Evolutionary conservation across 2,329 filamentous ascomycete species (phyloP).

Genomic region (Lojkania enalia): DNA sequence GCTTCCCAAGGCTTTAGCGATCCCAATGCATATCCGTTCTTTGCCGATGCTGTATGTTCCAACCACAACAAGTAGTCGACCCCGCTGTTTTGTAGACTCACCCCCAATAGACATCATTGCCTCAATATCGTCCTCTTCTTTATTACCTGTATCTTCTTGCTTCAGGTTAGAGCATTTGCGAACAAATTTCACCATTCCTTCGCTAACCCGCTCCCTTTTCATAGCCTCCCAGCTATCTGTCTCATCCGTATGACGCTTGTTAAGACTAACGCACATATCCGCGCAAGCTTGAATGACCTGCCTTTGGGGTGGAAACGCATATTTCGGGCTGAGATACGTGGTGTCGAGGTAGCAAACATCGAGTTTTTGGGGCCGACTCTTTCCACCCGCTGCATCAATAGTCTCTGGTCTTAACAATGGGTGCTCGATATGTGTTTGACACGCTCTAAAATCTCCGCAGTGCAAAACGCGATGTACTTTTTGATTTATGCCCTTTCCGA

Average conservation of each 20-base stretch:
- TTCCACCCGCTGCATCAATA: conserved; percentile 70
- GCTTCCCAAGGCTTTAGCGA: conserved; percentile 79
- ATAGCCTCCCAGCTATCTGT: conserved; percentile 60
- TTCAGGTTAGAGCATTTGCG: conserved; percentile 48
- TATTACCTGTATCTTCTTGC: conserved; percentile 39
- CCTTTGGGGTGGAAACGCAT: conserved; percentile 87
- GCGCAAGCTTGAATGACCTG: conserved; percentile 87
- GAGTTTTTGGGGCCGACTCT: conserved; percentile 78
- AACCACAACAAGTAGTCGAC: conserved; percentile 84
- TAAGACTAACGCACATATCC: conserved; percentile 80
- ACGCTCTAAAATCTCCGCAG: conserved; percentile 94
- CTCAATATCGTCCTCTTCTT: conserved; percentile 40
- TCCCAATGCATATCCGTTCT: conserved; percentile 90
- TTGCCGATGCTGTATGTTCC: conserved; percentile 98
- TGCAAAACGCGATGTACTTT: conserved; percentile 81
- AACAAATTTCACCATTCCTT: conserved; percentile 67
- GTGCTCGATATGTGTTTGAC: conserved; percentile 79
- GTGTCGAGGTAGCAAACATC: conserved; percentile 97
- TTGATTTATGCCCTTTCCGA: conserved; percentile 62
- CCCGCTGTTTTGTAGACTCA: conserved; percentile 47
- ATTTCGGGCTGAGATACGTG: conserved; percentile 93
- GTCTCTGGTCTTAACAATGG: conserved; percentile 77
- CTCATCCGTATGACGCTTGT: conserved; percentile 64
- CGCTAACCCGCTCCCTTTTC: conserved; percentile 58
- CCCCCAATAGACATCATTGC: conserved; percentile 27